Conservation (phyloP, 2,329 filamentous ascomycete species). For the Clarireedia sp. region DNA sequence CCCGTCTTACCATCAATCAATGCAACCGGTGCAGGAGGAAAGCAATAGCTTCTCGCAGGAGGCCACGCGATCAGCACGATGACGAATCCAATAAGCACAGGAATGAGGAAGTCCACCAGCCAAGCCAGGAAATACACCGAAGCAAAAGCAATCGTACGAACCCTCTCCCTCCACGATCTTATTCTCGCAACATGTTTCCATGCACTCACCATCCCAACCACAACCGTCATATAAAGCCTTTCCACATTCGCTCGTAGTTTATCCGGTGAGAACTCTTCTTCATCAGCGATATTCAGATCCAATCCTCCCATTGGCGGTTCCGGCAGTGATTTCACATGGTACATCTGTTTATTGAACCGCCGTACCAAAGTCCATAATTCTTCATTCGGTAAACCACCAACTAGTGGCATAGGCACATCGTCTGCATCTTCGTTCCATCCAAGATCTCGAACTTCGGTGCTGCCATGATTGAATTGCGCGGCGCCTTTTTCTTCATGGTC, state of each 20-base stretch:
- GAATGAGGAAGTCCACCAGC: conserved; percentile 63
- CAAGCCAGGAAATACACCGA: conserved; percentile 55
- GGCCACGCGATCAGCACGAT: conserved; percentile 62
- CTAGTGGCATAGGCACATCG: conserved; percentile 46
- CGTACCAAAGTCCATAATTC: conserved; percentile 56
- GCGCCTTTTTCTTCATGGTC: conserved; percentile 34
- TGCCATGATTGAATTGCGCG: conserved; percentile 33
- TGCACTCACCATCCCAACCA: conserved; percentile 56
- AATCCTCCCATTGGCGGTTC: conserved; percentile 54
- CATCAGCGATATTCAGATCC: conserved; percentile 72
- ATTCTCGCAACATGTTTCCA: conserved; percentile 70
- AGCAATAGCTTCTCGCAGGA: conserved; percentile 52
- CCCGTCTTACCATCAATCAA: conserved; percentile 63
- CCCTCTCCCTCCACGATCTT: conserved; percentile 69
- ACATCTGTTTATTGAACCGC: conserved; percentile 58
- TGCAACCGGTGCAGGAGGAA: conserved; percentile 70
- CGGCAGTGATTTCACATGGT: conserved; percentile 58
- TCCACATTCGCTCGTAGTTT: conserved; percentile 73
- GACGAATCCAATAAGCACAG: conserved; percentile 48
- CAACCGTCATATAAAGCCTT: conserved; percentile 72
- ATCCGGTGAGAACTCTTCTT: conserved; percentile 79
- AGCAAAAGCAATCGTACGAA: conserved; percentile 57
- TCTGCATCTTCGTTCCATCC: conserved; percentile 48
- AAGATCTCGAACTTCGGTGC: conserved; percentile 44
- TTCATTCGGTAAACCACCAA: conserved; percentile 54